phyloP scores from a whole-genome alignment of 768 basidiomycete genomes.

The Mycena floridula region DNA sequence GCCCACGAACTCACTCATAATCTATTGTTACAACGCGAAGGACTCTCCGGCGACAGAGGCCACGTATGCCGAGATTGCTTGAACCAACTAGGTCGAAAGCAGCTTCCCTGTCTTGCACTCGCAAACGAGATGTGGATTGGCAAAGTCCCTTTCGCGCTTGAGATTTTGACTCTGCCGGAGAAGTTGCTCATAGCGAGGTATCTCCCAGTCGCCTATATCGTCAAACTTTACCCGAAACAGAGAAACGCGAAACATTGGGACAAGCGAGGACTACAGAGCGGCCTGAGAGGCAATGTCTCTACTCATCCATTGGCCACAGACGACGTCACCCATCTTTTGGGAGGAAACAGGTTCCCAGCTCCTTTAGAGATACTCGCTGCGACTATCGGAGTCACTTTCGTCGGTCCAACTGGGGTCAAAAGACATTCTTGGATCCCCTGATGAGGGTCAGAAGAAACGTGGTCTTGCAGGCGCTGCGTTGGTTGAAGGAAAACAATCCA shows the following conservation, averaged over 20 bases:
- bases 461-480: conserved; percentile 20
- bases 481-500: conserved; percentile 25
- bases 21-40: not conserved
- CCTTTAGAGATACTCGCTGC: conserved; percentile 16
- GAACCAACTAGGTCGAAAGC: not conserved
- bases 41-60: not conserved
- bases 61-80: not conserved
- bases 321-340: conserved; percentile 24
- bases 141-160: conserved; percentile 1
- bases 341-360: conserved; percentile 22
- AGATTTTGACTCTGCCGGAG: conserved; percentile 3
- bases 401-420: conserved; percentile 17
- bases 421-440: conserved; percentile 16
- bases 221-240: conserved; percentile 28
- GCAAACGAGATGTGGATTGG: conserved; percentile 10
- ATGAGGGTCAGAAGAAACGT: conserved; percentile 9
- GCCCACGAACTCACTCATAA: not conserved
- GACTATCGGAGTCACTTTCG: conserved; percentile 23
- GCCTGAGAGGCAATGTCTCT: conserved; percentile 30
- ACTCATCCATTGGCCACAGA: conserved; percentile 18
- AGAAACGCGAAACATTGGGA: not conserved
- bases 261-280: conserved; percentile 13
- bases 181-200: conserved; percentile 2
- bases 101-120: conserved; percentile 1
- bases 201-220: conserved; percentile 25